Evolutionary conservation across 345 rosid genomes (phyloP).

Genomic region (Eucalyptus erythrocorys): DNA sequence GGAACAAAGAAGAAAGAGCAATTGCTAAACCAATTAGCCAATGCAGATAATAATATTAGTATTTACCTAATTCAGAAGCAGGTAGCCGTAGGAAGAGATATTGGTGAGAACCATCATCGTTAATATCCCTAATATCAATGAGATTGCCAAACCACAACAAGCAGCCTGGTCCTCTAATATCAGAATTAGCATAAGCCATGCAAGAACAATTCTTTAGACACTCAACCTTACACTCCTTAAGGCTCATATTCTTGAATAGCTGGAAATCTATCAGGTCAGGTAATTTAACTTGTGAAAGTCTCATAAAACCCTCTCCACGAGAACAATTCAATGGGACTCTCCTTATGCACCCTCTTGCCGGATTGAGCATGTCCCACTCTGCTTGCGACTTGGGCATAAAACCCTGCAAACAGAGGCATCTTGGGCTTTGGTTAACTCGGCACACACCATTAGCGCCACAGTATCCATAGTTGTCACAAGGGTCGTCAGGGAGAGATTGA

Average conservation of each 20-base stretch:
- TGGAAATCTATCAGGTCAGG: conserved; percentile 9
- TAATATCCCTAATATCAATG: not conserved
- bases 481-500: not conserved
- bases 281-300: not conserved
- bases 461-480: not conserved
- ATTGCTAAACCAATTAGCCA: not conserved
- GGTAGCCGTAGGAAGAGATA: not conserved
- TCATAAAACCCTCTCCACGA: not conserved
- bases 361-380: conserved; percentile 12
- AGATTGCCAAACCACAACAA: conserved; percentile 7
- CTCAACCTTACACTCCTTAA: not conserved
- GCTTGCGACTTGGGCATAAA: not conserved
- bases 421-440: not conserved
- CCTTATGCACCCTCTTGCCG: not conserved
- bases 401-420: not conserved
- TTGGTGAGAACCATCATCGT: rapidly evolving
- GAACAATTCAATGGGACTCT: not conserved
- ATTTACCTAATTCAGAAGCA: not conserved
- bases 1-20: not conserved
- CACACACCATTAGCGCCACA: not conserved
- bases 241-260: conserved; percentile 1
- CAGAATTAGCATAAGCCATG: conserved; percentile 8
- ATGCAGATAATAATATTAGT: not conserved
- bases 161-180: conserved; percentile 10
- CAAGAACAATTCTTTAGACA: conserved; percentile 21